Evolutionary conservation across 371 early-diverging fungal species (phyloP).

Genomic region (Thermomucor indicae-seudaticae): DNA sequence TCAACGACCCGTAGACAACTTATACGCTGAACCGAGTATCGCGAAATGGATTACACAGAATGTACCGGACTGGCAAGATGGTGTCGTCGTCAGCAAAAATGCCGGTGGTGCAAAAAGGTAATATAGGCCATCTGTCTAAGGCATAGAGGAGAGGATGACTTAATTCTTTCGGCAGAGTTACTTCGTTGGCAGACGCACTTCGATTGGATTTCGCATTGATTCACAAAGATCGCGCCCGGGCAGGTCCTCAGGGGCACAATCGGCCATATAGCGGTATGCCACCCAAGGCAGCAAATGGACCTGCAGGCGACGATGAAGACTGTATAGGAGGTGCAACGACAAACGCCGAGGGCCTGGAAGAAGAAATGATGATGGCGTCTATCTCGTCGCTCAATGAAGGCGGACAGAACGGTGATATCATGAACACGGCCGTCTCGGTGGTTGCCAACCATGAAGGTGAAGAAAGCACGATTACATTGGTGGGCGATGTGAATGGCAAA

Average conservation of each 20-base stretch:
- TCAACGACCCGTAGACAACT: slow-evolving; percentile 91
- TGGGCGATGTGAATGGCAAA: slow-evolving; percentile 90
- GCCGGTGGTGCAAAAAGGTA: slow-evolving; percentile 97
- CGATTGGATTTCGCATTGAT: slow-evolving; percentile 94
- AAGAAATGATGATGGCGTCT: slow-evolving; percentile 29
- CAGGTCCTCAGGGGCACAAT: slow-evolving; percentile 54
- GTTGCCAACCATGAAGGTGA: slow-evolving; percentile 52
- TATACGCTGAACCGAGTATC: slow-evolving; percentile 91
- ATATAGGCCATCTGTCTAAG: background rate
- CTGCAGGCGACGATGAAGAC: slow-evolving; percentile 33
- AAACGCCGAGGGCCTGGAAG: slow-evolving; percentile 22
- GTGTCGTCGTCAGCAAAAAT: slow-evolving; percentile 93
- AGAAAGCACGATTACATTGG: slow-evolving; percentile 69
- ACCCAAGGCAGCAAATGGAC: slow-evolving; percentile 38
- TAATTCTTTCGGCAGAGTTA: slow-evolving; percentile 60
- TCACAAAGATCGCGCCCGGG: slow-evolving; percentile 79
- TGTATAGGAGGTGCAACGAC: too few species aligned
- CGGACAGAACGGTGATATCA: slow-evolving; percentile 32
- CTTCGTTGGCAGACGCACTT: slow-evolving; percentile 92
- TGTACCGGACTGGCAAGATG: slow-evolving; percentile 71
- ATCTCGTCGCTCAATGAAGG: slow-evolving; percentile 43
- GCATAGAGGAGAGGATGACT: background rate
- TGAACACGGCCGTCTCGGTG: slow-evolving; percentile 49
- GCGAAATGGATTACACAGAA: slow-evolving; percentile 85
- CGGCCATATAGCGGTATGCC: slow-evolving; percentile 49